Conservation (phyloP, 2,329 filamentous ascomycete genomes). For the Penicillium sp. region DNA sequence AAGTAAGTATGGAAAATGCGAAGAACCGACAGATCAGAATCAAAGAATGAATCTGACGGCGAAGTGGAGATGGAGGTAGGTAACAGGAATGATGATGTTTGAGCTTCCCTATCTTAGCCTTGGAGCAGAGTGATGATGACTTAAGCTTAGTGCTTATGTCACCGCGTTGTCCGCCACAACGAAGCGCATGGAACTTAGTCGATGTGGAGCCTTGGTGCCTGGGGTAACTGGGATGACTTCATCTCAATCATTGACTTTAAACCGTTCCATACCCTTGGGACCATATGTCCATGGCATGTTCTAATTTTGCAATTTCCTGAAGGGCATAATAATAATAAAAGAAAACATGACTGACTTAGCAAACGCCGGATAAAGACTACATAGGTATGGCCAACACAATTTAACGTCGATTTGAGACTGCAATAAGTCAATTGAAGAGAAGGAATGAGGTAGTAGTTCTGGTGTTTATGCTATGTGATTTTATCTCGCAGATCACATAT, state of each 20-base stretch:
- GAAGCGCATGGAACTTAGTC: slow-evolving; percentile 42
- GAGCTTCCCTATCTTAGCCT: slow-evolving; percentile 24
- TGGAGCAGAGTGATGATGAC: slow-evolving; percentile 32
- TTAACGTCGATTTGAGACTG: no score
- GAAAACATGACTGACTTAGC: no score
- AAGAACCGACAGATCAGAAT: slow-evolving; percentile 16
- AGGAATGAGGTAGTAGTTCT: no score
- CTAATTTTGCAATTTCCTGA: no score
- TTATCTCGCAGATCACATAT: no score
- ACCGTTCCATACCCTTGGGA: no score
- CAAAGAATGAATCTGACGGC: slow-evolving; percentile 20
- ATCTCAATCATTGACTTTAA: background rate
- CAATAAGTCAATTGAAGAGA: no score
- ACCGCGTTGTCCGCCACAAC: slow-evolving; percentile 31
- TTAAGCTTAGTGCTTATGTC: slow-evolving; percentile 32
- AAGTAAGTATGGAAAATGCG: slow-evolving; percentile 11
- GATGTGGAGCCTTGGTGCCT: slow-evolving; percentile 25
- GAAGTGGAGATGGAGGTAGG: slow-evolving; percentile 18
- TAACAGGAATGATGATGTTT: slow-evolving; percentile 22
- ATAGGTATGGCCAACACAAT: no score
- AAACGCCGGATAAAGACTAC: no score
- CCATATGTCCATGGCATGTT: no score
- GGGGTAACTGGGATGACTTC: background rate
- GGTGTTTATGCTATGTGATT: no score
- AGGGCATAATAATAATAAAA: no score